A percentile compares a stretch with the other conserved stretches of the same genome.
phyloP scores from a whole-genome alignment of 2,329 filamentous ascomycete genomes.

The Aspergillus pseudonomiae region DNA sequence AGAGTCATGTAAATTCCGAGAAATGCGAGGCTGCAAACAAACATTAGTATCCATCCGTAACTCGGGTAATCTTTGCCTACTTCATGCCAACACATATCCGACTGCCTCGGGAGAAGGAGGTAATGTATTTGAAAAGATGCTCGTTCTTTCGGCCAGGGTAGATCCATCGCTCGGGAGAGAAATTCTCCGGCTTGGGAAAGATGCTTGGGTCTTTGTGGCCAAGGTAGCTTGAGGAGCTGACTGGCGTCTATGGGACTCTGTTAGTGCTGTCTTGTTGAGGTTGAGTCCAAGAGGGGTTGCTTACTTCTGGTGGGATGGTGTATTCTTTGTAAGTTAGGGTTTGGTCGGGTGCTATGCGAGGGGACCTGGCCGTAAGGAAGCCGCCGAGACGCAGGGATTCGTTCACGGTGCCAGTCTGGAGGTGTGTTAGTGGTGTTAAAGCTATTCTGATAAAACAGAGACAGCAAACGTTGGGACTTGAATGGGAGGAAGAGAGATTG shows the following conservation, averaged over 20 bases:
- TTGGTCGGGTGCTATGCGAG: conserved; percentile 12
- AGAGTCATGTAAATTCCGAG: background rate
- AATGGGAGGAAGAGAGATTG: too few species aligned
- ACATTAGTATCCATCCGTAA: background rate
- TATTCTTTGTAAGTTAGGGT: conserved; percentile 18
- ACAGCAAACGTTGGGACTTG: too few species aligned
- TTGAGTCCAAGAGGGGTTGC: background rate
- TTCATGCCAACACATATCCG: conserved; percentile 30
- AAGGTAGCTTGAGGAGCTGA: conserved; percentile 38
- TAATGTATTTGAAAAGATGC: conserved; percentile 25
- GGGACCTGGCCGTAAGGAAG: conserved; percentile 7
- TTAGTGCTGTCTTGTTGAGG: too few species aligned
- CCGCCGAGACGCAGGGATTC: conserved; percentile 15
- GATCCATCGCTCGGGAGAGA: conserved; percentile 33
- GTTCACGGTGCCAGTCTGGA: conserved; percentile 13
- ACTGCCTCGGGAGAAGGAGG: conserved; percentile 30
- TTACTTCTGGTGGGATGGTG: conserved; percentile 30
- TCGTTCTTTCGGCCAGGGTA: conserved; percentile 20
- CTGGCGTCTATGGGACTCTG: conserved; percentile 24
- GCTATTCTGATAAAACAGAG: too few species aligned
- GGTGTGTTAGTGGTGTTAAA: too few species aligned
- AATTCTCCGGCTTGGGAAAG: conserved; percentile 19
- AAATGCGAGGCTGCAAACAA: background rate
- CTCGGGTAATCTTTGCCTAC: conserved; percentile 12
- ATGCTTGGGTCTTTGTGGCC: conserved; percentile 27